Percentiles rank a stretch among this genome's conserved stretches.
phyloP scores from a whole-genome alignment of 768 basidiomycete genomes.

The Hortiboletus campestris region DNA sequence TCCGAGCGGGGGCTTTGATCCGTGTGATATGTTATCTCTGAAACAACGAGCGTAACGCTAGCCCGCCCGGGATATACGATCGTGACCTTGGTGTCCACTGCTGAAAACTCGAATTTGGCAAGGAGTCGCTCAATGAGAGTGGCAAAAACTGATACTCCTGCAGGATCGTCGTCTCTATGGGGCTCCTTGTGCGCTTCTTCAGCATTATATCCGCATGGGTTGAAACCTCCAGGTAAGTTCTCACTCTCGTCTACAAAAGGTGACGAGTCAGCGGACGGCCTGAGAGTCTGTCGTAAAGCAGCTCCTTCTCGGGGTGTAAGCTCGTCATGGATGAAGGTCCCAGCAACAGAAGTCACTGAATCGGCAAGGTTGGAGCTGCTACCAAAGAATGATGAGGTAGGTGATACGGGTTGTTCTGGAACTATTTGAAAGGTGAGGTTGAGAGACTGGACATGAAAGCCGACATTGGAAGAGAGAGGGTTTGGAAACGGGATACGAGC shows the following conservation, averaged over 20 bases:
- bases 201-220: conserved; percentile 43
- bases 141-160: conserved; percentile 79
- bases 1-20: conserved; percentile 14
- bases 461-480: conserved; percentile 70
- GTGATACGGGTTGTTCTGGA: conserved; percentile 17
- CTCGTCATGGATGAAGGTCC: conserved; percentile 85
- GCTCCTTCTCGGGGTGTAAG: conserved; percentile 70
- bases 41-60: conserved; percentile 57
- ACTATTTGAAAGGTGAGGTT: conserved; percentile 62
- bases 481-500: conserved; percentile 86
- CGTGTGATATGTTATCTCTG: conserved; percentile 58
- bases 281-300: conserved; percentile 66
- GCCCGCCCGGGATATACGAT: conserved; percentile 64
- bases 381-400: conserved; percentile 9
- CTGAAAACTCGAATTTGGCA: conserved; percentile 76
- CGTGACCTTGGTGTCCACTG: conserved; percentile 63
- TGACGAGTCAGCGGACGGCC: conserved; percentile 38
- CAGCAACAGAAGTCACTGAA: conserved; percentile 81
- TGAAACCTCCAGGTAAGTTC: conserved; percentile 66
- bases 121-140: conserved; percentile 76
- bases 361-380: conserved; percentile 54
- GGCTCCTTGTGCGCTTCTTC: conserved; percentile 36
- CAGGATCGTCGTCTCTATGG: conserved; percentile 54
- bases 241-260: conserved; percentile 35
- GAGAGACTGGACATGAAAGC: conserved; percentile 65